Evolutionary conservation across 2,329 filamentous ascomycete species (phyloP).

Genomic region (Xylaria multiplex): DNA sequence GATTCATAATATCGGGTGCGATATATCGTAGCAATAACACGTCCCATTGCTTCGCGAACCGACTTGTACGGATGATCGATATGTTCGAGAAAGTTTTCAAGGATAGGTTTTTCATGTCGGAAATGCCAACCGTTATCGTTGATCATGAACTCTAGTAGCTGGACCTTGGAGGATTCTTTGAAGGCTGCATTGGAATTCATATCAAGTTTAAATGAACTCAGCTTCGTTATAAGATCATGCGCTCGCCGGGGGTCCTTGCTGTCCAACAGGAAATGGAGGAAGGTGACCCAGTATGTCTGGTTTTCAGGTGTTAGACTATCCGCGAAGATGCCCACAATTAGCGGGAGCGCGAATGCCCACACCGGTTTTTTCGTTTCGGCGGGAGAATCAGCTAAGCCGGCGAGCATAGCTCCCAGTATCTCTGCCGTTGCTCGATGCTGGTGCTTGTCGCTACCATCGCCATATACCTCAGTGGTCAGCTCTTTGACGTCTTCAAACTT

Average conservation of each 20-base stretch:
- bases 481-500: slow-evolving; percentile 91
- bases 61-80: slow-evolving; percentile 98
- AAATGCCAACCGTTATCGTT: slow-evolving; percentile 96
- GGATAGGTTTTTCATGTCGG: slow-evolving; percentile 85
- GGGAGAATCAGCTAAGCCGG: slow-evolving; percentile 81
- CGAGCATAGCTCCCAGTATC: slow-evolving; percentile 86
- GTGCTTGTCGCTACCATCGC: slow-evolving; percentile 95
- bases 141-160: slow-evolving; percentile 87
- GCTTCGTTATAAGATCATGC: slow-evolving; percentile 84
- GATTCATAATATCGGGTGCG: slow-evolving; percentile 94
- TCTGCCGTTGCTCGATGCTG: slow-evolving; percentile 96
- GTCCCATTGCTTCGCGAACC: slow-evolving; percentile 92
- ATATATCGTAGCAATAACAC: slow-evolving; percentile 87
- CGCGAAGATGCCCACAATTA: slow-evolving; percentile 85
- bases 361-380: slow-evolving; percentile 77
- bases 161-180: slow-evolving; percentile 97
- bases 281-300: slow-evolving; percentile 92
- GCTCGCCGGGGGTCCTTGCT: slow-evolving; percentile 88
- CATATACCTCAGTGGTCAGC: slow-evolving; percentile 79
- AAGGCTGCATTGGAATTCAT: slow-evolving; percentile 97
- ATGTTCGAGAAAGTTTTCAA: slow-evolving; percentile 88
- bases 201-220: slow-evolving; percentile 88
- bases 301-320: slow-evolving; percentile 96
- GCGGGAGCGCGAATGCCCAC: slow-evolving; percentile 91
- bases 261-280: slow-evolving; percentile 87